Evolutionary conservation across 768 basidiomycete species (phyloP).

Genomic region (Butyriboletus loyo): DNA sequence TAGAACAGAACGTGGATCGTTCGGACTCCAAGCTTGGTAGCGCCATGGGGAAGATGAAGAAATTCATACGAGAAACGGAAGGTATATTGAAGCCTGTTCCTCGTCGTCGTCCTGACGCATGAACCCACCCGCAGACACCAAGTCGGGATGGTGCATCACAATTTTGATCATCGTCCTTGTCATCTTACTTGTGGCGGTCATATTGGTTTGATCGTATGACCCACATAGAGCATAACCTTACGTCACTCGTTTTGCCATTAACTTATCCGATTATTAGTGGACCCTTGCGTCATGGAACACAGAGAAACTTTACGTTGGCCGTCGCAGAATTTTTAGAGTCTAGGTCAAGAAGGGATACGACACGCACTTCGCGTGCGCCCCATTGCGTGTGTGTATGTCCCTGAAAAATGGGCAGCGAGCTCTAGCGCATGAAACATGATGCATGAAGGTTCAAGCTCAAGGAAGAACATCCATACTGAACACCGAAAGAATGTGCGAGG

Average conservation of each 20-base stretch:
- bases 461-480: not conserved
- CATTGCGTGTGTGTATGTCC: not conserved
- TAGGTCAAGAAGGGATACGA: not conserved
- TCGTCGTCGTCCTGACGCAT: not conserved
- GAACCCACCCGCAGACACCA: conserved; percentile 53
- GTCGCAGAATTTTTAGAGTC: not conserved
- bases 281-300: not conserved
- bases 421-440: not conserved
- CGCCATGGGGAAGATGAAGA: conserved; percentile 68
- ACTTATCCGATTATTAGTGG: conserved; percentile 15
- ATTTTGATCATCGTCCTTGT: conserved; percentile 79
- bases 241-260: conserved; percentile 3
- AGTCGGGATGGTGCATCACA: conserved; percentile 87
- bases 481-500: not conserved
- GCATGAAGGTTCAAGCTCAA: not conserved
- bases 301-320: not conserved
- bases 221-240: conserved; percentile 10
- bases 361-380: not conserved
- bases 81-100: conserved; percentile 32
- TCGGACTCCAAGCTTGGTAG: conserved; percentile 62
- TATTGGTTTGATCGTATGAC: conserved; percentile 51
- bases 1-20: conserved; percentile 68
- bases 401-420: not conserved
- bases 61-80: conserved; percentile 84
- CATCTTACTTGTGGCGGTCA: conserved; percentile 74